phyloP scores from a whole-genome alignment of 192 early-diverging fungal genomes.

The Backusella mclennaniae region DNA sequence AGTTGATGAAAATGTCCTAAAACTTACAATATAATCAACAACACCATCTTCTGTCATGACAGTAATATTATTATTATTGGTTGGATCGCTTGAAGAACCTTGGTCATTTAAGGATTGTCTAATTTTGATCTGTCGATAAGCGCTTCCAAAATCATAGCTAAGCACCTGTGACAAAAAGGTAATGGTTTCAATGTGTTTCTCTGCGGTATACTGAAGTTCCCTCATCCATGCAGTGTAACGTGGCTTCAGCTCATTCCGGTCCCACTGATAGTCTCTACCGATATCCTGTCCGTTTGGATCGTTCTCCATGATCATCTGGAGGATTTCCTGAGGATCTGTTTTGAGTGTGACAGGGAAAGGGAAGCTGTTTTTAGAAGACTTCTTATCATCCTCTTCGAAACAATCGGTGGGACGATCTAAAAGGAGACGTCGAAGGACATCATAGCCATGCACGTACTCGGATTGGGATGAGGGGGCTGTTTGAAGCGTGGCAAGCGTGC shows the following conservation, averaged over 20 bases:
- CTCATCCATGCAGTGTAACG: constrained; percentile 42
- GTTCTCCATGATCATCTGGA: constrained; percentile 19
- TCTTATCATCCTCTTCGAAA: constrained; percentile 3
- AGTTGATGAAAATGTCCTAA: background rate
- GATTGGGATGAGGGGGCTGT: background rate
- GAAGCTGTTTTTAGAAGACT: background rate
- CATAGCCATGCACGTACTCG: constrained; percentile 31
- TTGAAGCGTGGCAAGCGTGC: constrained; percentile 34
- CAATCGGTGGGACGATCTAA: constrained; percentile 22
- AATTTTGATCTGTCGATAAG: constrained; percentile 31
- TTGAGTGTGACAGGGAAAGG: constrained; percentile 33
- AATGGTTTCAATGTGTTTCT: constrained; percentile 38
- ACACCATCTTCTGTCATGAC: constrained; percentile 40
- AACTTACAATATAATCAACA: constrained; percentile 34
- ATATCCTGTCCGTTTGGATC: background rate
- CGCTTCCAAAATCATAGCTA: constrained; percentile 40
- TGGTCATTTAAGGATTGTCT: constrained; percentile 11
- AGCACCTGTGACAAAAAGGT: constrained; percentile 37
- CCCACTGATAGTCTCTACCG: background rate
- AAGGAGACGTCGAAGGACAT: constrained; percentile 27
- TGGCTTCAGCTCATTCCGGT: constrained; percentile 4
- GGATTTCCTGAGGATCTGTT: constrained; percentile 24
- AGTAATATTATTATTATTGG: constrained; percentile 1
- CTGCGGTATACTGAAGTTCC: constrained; percentile 34
- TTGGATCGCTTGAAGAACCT: background rate